Evolutionary conservation across 306 rosid genomes (phyloP), one percentile per base, ranked within the genome.

Genomic region (Fragaria nilgerrensis): DNA sequence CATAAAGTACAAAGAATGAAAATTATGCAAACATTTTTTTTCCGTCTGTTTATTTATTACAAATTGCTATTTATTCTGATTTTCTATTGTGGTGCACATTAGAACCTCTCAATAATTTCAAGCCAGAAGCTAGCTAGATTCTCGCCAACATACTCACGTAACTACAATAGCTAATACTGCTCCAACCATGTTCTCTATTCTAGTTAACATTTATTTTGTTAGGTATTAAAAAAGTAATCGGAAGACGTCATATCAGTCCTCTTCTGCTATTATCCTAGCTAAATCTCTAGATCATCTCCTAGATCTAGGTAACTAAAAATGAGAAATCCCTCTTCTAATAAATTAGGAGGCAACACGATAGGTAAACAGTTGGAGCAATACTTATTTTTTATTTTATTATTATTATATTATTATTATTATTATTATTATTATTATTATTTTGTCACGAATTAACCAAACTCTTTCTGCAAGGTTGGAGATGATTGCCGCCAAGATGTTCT

Each of bases 401-500:
- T n/a, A n/a, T n/a, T n/a, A n/a, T 67, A 19, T 10, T 15, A 3
- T 22, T 56, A 17, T 17, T 55, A 25, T 62, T 43, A 19, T 9
- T 75, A n/a, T n/a, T 67, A 19, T 10, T 15, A 3, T 22, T 56
- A 17, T 17, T 55, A 25, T 62, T 43, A 19, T 9, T 75, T 61
- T 83, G 32, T 77, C 83, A 70, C 76, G 75, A 76, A 69, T 81
- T 88, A 64, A 86, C 75, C 32, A 19, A 64, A 73, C 73, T 80
- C 45, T 83, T 82, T 8, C 16, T 84, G 83, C 34, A 73, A 92
- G 99, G 97, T 92, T 77, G 99, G 99, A 88, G 99, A 95, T 84
- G 99, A 95, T 86, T 95, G 99, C 85, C 90, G 99, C 76, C 99
- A 95, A 88, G 99, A 95, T 83, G 97, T 95, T 81, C 97, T 95